These are phyloP conservation scores for Gonapodya prolifera DNA, from an alignment of 192 early-diverging fungal genomes.

Conservation along the genomic window DNA sequence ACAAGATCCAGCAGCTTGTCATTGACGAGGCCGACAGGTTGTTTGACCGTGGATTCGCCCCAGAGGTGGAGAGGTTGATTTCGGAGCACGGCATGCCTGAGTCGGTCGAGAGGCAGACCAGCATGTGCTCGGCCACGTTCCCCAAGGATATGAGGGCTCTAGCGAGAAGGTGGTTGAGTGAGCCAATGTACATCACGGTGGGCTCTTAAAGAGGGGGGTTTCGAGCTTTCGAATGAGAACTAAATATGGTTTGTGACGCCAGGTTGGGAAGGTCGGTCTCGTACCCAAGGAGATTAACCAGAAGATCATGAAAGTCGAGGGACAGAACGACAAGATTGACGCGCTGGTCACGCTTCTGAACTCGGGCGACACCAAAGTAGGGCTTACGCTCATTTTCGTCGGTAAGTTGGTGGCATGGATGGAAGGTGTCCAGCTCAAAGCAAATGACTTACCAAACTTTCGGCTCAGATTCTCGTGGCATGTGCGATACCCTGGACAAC, in stretches of 20 bases:
- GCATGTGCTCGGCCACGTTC: slow-evolving; percentile 9
- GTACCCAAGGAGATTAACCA: background rate
- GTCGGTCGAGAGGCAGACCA: slow-evolving; percentile 4
- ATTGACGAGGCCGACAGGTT: slow-evolving; percentile 78
- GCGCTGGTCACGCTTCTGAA: background rate
- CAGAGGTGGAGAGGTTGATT: slow-evolving; percentile 17
- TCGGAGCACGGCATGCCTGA: slow-evolving; percentile 6
- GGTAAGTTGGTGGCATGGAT: too few relatives aligned
- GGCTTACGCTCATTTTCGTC: background rate
- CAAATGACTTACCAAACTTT: too few relatives aligned
- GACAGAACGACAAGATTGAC: background rate
- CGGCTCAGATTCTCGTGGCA: background rate
- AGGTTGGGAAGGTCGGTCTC: background rate
- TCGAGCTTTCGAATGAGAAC: too few relatives aligned
- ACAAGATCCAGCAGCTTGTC: slow-evolving; percentile 58
- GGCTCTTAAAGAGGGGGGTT: background rate
- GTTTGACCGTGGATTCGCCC: slow-evolving; percentile 80
- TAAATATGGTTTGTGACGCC: too few relatives aligned
- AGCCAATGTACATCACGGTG: slow-evolving; percentile 4
- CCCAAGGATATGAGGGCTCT: slow-evolving; percentile 9
- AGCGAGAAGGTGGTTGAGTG: slow-evolving; percentile 7
- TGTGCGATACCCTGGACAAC: background rate
- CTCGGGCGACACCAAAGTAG: slow-evolving; percentile 3
- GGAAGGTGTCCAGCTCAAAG: too few relatives aligned
- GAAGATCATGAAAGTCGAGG: slow-evolving; percentile 7